Base-by-base conservation (phyloP, 176 grass and related monocot genomes). In the Oryza brachyantha region DNA sequence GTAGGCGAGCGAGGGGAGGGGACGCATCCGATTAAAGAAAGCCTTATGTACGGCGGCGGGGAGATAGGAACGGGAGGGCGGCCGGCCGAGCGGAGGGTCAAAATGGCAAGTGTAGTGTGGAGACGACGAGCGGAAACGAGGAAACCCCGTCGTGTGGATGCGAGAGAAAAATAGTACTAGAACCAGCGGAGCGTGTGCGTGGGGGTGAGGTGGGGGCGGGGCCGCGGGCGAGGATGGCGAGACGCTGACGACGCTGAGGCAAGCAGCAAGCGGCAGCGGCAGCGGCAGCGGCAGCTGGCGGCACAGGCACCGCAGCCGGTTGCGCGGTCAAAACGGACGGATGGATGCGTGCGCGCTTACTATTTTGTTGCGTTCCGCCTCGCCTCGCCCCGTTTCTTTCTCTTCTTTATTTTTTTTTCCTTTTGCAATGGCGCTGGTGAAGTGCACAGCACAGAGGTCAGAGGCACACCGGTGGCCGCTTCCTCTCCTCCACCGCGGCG, bases 281-380 rank as follows among this genome's bases (percentile, higher is more conserved):
- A n/a, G 0, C 11, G 13, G 41, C 41, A 19, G n/a, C 43, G 4
- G 45, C 45, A 19, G 55, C 74, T 9, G 62, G 79, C n/a, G 3
- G 61, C 37, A 38, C 8, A 13, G 4, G 42, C 42, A 21, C 45
- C 16, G 48, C 48, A n/a, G 57, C 74, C 16, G 63, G 79, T 28
- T 42, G 73, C 84, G 79, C 79, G 65, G 85, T 88, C 86, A 84
- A 84, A 88, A 88, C 63, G 81, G 74, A 60, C 68, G 48, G 38
- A 55, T 55, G 37, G 17, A 57, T 60, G 65, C 65, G 78, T 81
- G 46, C 79, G 52, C 52, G 52, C 21, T 57, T 57, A 57, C 26
- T 48, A 39, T 62, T 79, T 67, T 40, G 74, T 61, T 79, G 37
- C 9, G 28, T 79, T 48, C 36, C 68, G 38, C 4, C 29, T 31